Evolutionary conservation across 2,329 filamentous ascomycete genomes (phyloP), one percentile per base, ranked within the genome.

Genomic region (Ceratocystiopsis sp.): DNA sequence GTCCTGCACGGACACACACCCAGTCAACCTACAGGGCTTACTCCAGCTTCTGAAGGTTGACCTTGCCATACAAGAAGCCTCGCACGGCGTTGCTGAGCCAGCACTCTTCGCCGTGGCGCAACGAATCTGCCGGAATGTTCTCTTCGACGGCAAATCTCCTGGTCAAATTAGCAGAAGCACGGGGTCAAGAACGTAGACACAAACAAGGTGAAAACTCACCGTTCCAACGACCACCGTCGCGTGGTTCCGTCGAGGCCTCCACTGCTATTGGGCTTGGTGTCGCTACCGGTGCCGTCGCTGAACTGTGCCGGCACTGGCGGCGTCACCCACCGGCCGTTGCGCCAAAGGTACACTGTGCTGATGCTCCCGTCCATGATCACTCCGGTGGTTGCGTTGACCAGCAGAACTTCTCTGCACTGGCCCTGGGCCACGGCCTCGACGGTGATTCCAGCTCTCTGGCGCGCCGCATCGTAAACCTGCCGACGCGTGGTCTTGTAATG

Each of bases 81-180:
- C 81, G 72, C 2, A 89, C 80, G 0, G 83, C 86, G 58, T 89
- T 95, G 58, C 86, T 94, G 42, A 95, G 62, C 82, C 85, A 93
- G 48, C 87, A 81, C 42, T 78, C 69, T 58, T 95, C 87, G 1
- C 79, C 83, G 49, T 84, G 67, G 4, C 66, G 55, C 13, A 94
- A 58, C 8, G 76, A 76, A 13, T 68, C 61, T 2, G 64, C 65
- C n/a, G 58, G 58, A 15, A 94, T 65, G 3, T 63, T 59, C 48
- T 76, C 71, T 54, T 93, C 82, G 29, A 69, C 65, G 42, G 73
- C 86, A 38, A 91, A 61, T 0, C 61, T 63, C 45, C 69, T 73
- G 40, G 16, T 25, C 18, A 15, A 4, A 34, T 46, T 38, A 46
- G 41, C 17, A 17, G 16, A 3, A 40, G 7, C 7, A n/a, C 16